Percentiles rank a stretch among this genome's conserved stretches.
phyloP scores from a whole-genome alignment of 139 green algal genomes.

The Closterium sp. region DNA sequence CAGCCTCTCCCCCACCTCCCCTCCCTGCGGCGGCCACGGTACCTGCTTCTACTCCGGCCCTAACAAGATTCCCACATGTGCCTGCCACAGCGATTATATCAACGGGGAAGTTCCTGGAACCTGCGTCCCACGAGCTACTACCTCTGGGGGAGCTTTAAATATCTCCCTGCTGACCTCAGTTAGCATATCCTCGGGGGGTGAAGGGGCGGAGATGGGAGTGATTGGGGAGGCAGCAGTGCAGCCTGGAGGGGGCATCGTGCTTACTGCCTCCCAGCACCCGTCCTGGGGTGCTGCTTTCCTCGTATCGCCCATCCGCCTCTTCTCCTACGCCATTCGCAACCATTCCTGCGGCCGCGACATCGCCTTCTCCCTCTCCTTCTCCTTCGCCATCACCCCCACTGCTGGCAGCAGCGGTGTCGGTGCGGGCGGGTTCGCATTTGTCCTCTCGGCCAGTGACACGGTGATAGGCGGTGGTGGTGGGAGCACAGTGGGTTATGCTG shows the following conservation, averaged over 20 bases:
- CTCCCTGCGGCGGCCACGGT: not conserved
- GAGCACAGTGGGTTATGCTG: not conserved
- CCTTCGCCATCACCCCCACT: not conserved
- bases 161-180: not conserved
- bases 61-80: not conserved
- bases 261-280: not conserved
- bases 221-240: not conserved
- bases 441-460: not conserved
- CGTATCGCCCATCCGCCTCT: not conserved
- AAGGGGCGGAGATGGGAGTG: not conserved
- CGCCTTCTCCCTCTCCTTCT: not conserved
- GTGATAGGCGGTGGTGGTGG: not conserved
- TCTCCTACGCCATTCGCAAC: not conserved
- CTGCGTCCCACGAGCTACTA: not conserved
- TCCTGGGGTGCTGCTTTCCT: not conserved
- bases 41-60: not conserved
- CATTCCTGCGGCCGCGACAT: not conserved
- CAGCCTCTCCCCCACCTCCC: not conserved
- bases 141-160: not conserved
- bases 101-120: not conserved
- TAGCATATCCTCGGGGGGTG: not conserved
- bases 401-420: not conserved
- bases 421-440: not conserved
- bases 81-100: not conserved
- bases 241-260: no score